Evolutionary conservation across 495 filamentous ascomycete species (phyloP).

Genomic region (Penicillium mononematosum): DNA sequence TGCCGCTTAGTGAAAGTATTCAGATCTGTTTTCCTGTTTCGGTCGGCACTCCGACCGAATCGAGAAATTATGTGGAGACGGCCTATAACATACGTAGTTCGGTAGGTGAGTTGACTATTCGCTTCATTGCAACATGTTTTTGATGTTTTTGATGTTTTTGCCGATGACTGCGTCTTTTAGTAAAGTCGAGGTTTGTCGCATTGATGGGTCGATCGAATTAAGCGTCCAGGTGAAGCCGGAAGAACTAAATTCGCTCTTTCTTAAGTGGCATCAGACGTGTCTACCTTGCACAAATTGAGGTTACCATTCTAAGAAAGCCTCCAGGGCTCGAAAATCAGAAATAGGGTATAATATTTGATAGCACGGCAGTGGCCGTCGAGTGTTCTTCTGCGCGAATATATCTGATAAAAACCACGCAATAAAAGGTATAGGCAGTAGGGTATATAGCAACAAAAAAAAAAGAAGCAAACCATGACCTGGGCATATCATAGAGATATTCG

Average conservation of each 20-base stretch:
- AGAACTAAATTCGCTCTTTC: too few species aligned
- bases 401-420: background rate
- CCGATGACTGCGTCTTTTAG: too few species aligned
- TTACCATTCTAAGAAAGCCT: background rate
- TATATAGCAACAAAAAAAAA: conserved; percentile 1
- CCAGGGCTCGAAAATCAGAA: background rate
- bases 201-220: too few species aligned
- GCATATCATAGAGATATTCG: background rate
- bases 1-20: background rate
- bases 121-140: too few species aligned
- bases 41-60: conserved; percentile 3
- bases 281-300: background rate
- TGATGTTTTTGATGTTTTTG: too few species aligned
- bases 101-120: too few species aligned
- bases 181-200: too few species aligned
- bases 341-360: background rate
- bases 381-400: background rate
- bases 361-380: background rate
- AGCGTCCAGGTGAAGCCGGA: too few species aligned
- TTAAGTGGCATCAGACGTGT: background rate
- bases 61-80: background rate
- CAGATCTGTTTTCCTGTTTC: background rate
- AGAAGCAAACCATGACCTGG: background rate
- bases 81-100: too few species aligned
- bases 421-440: conserved; percentile 8